phyloP scores from a whole-genome alignment of 2,329 filamentous ascomycete genomes.

The Penicillium sumatraense region DNA sequence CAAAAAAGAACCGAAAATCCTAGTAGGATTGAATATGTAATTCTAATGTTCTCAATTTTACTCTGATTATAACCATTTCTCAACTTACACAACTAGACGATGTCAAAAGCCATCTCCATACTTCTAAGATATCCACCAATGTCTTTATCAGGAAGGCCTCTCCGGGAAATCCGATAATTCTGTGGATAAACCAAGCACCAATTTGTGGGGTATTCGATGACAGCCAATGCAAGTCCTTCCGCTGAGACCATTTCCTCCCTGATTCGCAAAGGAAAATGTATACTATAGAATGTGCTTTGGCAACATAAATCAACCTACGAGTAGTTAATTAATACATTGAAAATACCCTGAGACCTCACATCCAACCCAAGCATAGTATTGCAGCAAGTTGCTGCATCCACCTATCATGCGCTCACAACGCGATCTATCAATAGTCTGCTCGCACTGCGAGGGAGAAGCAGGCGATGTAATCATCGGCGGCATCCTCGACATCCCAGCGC shows the following conservation, averaged over 20 bases:
- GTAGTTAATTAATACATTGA: neutral
- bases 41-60: too few species aligned
- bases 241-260: too few species aligned
- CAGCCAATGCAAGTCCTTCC: neutral
- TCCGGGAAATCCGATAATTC: neutral
- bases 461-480: conserved; percentile 56
- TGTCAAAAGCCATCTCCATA: neutral
- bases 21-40: too few species aligned
- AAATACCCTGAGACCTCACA: neutral
- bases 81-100: too few species aligned
- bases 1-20: too few species aligned
- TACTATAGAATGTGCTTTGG: too few species aligned
- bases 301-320: neutral
- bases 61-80: too few species aligned
- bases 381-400: too few species aligned
- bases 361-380: neutral
- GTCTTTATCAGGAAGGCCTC: neutral
- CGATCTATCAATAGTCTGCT: neutral
- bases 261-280: too few species aligned
- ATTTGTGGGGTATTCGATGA: neutral
- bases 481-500: conserved; percentile 45
- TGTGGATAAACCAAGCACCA: neutral
- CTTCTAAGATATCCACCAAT: neutral
- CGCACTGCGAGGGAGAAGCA: conserved; percentile 39
- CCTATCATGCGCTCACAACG: neutral